phyloP scores from a whole-genome alignment of 1,284 basidiomycete genomes.

The Austroboletus niveus region DNA sequence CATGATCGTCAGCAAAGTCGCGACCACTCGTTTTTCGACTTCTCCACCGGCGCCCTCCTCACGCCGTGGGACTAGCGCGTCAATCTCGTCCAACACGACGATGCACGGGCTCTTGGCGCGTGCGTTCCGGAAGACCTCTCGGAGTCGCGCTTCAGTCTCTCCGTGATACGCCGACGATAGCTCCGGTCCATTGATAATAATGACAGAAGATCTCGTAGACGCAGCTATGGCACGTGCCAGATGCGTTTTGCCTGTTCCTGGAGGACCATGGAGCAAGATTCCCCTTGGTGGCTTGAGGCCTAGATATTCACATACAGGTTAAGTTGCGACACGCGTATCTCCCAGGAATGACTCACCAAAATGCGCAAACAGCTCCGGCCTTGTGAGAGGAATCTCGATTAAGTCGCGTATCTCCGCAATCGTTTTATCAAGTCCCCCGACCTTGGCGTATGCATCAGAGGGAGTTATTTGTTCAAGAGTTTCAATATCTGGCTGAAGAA shows the following conservation, averaged over 20 bases:
- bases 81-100: constrained; percentile 95
- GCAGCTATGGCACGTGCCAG: constrained; percentile 86
- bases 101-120: constrained; percentile 83
- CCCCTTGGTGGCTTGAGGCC: constrained; percentile 88
- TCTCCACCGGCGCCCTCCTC: constrained; percentile 89
- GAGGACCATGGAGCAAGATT: constrained; percentile 87
- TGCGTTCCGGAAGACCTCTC: constrained; percentile 88
- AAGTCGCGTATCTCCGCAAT: constrained; percentile 89
- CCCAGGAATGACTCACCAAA: constrained; percentile 58
- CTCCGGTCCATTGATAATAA: constrained; percentile 93
- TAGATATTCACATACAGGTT: constrained; percentile 30
- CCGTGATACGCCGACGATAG: constrained; percentile 94
- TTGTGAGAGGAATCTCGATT: constrained; percentile 91
- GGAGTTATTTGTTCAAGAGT: constrained; percentile 41
- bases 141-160: constrained; percentile 90
- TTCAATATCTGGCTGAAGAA: constrained; percentile 43
- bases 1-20: constrained; percentile 91
- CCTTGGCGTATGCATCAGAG: constrained; percentile 61
- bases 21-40: constrained; percentile 94
- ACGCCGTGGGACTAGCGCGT: constrained; percentile 88
- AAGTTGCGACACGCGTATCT: constrained; percentile 6
- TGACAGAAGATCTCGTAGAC: constrained; percentile 76
- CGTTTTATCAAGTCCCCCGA: constrained; percentile 89
- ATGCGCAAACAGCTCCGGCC: constrained; percentile 85
- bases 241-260: constrained; percentile 94